Conservation (phyloP, 208 protist genomes). For the Trypanosomatidae sp. region DNA sequence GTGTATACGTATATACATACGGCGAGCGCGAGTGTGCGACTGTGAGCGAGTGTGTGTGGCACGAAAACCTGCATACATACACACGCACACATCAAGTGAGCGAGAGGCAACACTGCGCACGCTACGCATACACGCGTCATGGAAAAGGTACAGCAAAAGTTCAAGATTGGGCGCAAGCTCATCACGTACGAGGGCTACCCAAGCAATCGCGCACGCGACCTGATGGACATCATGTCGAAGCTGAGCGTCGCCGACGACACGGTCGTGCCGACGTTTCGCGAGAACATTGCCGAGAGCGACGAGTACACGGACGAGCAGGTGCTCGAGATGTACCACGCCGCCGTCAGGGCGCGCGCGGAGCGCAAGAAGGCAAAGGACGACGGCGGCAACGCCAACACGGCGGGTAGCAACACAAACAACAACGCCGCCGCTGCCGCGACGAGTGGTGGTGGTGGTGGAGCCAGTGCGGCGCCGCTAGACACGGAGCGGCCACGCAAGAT, state of each 20-base stretch:
- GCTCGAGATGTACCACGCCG: conserved; percentile 17
- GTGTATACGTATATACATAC: no score
- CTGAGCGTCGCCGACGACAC: conserved; percentile 26
- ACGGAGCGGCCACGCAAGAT: conserved; percentile 47
- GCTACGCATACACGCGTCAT: no score
- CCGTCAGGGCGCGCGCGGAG: conserved; percentile 26
- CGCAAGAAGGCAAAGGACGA: conserved; percentile 15
- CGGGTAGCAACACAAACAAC: background rate
- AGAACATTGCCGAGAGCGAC: conserved; percentile 45
- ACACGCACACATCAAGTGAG: no score
- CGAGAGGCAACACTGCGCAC: no score
- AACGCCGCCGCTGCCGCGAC: background rate
- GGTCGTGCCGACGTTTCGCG: conserved; percentile 37
- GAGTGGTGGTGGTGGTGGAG: background rate
- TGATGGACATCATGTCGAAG: conserved; percentile 72
- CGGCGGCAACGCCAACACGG: background rate
- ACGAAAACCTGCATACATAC: no score
- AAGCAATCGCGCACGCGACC: conserved; percentile 41
- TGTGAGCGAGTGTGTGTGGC: no score
- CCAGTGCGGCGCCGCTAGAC: conserved; percentile 6
- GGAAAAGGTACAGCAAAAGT: conserved; percentile 56
- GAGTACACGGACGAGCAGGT: conserved; percentile 41
- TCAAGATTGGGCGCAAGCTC: conserved; percentile 38
- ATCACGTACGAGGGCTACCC: conserved; percentile 63
- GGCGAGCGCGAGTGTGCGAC: no score